Evolutionary conservation across 2,329 filamentous ascomycete species (phyloP).

Genomic region (Fusarium domesticum): DNA sequence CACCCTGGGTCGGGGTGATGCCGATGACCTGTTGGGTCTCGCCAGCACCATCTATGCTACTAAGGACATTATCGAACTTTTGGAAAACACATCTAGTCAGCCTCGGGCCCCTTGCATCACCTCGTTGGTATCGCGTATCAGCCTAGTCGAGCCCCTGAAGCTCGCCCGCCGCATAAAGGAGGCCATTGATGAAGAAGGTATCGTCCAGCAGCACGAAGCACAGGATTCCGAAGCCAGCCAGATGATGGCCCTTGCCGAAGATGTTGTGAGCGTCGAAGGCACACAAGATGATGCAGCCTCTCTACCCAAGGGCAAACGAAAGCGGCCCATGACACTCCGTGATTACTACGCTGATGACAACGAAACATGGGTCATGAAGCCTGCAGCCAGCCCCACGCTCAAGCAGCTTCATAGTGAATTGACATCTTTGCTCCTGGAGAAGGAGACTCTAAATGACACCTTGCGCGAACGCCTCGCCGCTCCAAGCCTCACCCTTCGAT

Average conservation of each 20-base stretch:
- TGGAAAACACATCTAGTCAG: slow-evolving; percentile 30
- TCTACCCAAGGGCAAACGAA: slow-evolving; percentile 54
- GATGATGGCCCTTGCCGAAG: slow-evolving; percentile 70
- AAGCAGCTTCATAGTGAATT: slow-evolving; percentile 66
- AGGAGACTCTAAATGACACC: slow-evolving; percentile 54
- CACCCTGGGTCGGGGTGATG: slow-evolving; percentile 83
- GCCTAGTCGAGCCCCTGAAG: slow-evolving; percentile 62
- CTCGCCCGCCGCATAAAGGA: slow-evolving; percentile 69
- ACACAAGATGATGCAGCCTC: slow-evolving; percentile 52
- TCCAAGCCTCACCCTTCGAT: slow-evolving; percentile 71
- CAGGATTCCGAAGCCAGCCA: slow-evolving; percentile 69
- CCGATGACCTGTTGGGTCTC: slow-evolving; percentile 83
- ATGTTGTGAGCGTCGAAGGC: slow-evolving; percentile 66
- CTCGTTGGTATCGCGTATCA: slow-evolving; percentile 55
- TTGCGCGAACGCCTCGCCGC: slow-evolving; percentile 62
- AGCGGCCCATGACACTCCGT: slow-evolving; percentile 45
- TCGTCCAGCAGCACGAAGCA: slow-evolving; percentile 74
- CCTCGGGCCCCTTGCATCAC: slow-evolving; percentile 37
- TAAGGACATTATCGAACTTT: slow-evolving; percentile 57
- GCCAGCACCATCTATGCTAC: slow-evolving; percentile 78
- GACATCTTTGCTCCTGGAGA: slow-evolving; percentile 57
- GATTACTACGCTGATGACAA: slow-evolving; percentile 60
- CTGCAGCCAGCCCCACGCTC: slow-evolving; percentile 64
- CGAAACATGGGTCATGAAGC: slow-evolving; percentile 64
- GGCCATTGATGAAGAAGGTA: slow-evolving; percentile 88